Percentiles rank a stretch among this genome's conserved stretches.
These are phyloP conservation scores for Epithele typhae DNA, from an alignment of 768 basidiomycete species.

Conservation along the genomic window DNA sequence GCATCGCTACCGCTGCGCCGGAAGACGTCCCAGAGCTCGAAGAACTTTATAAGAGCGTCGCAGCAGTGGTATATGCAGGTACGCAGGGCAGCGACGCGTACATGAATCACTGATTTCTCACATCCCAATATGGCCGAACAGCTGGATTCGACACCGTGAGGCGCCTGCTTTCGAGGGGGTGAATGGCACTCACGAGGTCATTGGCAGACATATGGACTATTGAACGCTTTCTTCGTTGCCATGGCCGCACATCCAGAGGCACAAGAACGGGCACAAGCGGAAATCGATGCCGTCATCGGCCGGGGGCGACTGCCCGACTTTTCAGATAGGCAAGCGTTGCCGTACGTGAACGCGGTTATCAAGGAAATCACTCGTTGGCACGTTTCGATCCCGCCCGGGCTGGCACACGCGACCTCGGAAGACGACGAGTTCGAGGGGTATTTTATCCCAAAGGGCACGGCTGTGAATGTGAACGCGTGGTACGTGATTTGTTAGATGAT, in stretches of 20 bases:
- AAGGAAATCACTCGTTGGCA: conserved; percentile 29
- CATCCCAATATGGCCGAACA: too few relatives aligned
- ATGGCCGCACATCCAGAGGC: conserved; percentile 32
- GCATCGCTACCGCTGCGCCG: too few relatives aligned
- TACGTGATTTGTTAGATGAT: too few relatives aligned
- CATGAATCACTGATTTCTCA: too few relatives aligned
- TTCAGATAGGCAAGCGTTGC: conserved; percentile 16
- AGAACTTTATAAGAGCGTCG: too few relatives aligned
- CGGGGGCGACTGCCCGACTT: conserved; percentile 20
- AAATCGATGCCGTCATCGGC: conserved; percentile 23
- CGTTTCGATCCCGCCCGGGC: conserved; percentile 27
- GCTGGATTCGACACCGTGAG: too few relatives aligned
- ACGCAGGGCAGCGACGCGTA: too few relatives aligned
- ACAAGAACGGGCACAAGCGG: conserved; percentile 20
- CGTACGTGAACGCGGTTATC: conserved; percentile 20
- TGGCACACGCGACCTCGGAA: conserved; percentile 9
- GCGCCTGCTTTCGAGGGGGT: too few relatives aligned
- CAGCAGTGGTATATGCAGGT: too few relatives aligned
- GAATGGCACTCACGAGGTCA: too few relatives aligned
- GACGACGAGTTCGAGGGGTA: conserved; percentile 25
- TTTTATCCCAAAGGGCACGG: conserved; percentile 23
- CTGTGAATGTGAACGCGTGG: conserved; percentile 16
- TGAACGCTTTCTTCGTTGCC: conserved; percentile 32
- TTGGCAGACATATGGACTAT: too few relatives aligned
- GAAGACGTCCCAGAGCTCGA: too few relatives aligned